Evolutionary conservation across 2,329 filamentous ascomycete genomes (phyloP), one percentile per base, ranked within the genome.

Genomic region (Zymoseptoria passerinii): DNA sequence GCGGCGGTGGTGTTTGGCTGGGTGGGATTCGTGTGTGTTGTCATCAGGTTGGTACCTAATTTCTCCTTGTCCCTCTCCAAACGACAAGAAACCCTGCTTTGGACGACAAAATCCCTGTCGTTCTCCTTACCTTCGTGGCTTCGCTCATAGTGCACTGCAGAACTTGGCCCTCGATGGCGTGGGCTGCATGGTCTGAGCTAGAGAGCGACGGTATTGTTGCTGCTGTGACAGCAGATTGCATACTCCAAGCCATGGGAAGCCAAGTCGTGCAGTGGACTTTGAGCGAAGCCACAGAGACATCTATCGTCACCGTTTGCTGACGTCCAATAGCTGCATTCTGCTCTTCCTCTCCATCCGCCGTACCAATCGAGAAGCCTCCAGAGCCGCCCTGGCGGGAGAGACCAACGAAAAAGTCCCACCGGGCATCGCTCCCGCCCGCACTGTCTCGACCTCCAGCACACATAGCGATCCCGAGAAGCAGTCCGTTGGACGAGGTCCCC

Each of bases 1-100:
- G 78, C 79, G 1, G 77, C 77, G 48, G 75, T 78, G 3, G 78
- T 82, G 0, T 77, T 83, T 20, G 64, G 79, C 16, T 84, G 81
- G 81, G 71, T 77, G 0, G 81, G 81, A 0, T 75, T 77, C 65
- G 58, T 81, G 1, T 74, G 72, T 16, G 79, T 80, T 0, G 73
- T 80, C 57, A 74, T 74, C 5, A 78, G 76, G 76, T 78, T 61
- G 58, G 68, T 64, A 16, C 4, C 19, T 44, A n/a, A n/a, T n/a
- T n/a, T n/a, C n/a, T n/a, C n/a, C n/a, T n/a, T n/a, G n/a, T n/a
- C 48, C 18, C 16, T 51, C 50, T 6, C 16, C 16, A 19, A 23
- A 23, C 23, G 23, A 23, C 23, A 23, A 23, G 23, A 23, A 2
- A 1, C 20, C 55, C 9, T 51, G 40, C 50, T 5, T 13, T 53